phyloP scores from a whole-genome alignment of 2,329 filamentous ascomycete species.

The Pseudogymnoascus sp. region DNA sequence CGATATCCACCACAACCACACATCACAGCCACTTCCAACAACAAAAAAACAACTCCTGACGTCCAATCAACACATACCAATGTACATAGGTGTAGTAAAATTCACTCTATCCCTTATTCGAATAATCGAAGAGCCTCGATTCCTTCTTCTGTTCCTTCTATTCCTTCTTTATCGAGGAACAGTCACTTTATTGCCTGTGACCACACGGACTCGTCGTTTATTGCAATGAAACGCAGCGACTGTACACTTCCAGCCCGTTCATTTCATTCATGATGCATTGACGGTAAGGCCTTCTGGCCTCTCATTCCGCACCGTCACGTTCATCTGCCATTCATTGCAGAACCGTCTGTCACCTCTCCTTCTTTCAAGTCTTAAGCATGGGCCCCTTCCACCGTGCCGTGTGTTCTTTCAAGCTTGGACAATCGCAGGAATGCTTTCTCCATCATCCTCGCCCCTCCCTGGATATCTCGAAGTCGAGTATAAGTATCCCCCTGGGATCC shows the following conservation, averaged over 20 bases:
- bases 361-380: background rate
- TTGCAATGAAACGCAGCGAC: background rate
- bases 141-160: background rate
- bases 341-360: background rate
- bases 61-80: background rate
- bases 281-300: background rate
- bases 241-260: background rate
- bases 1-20: background rate
- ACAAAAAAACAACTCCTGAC: background rate
- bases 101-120: background rate
- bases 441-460: background rate
- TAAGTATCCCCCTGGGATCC: background rate
- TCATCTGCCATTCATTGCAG: background rate
- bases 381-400: background rate
- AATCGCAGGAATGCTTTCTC: background rate
- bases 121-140: background rate
- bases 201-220: background rate
- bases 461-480: background rate
- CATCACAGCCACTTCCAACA: background rate
- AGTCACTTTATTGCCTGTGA: background rate
- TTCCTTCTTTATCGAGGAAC: conserved; percentile 2
- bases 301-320: background rate
- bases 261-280: background rate
- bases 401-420: background rate
- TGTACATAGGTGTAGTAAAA: background rate